Conservation (phyloP, 2,329 filamentous ascomycete species). For the Pseudogymnoascus sp. region DNA sequence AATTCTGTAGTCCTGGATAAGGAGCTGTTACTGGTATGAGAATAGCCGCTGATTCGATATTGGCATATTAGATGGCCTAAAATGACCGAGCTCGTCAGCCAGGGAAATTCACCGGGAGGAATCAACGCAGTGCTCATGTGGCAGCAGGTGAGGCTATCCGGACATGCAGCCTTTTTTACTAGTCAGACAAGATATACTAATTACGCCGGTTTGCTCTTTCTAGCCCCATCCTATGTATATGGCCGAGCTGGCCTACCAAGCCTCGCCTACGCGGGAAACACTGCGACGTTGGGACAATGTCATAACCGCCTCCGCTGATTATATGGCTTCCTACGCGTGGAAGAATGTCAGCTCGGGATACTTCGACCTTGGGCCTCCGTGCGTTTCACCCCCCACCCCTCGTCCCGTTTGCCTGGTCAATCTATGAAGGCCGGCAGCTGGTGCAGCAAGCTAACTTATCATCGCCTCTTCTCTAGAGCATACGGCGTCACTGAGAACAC, state of each 20-base stretch:
- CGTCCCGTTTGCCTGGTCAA: constrained; percentile 12
- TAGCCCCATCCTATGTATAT: constrained; percentile 50
- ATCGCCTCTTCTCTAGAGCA: constrained; percentile 24
- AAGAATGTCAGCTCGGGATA: constrained; percentile 34
- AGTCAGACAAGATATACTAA: background rate
- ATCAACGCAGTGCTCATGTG: constrained; percentile 55
- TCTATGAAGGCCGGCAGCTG: background rate
- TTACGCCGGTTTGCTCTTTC: background rate
- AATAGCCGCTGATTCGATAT: constrained; percentile 30
- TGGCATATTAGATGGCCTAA: constrained; percentile 40
- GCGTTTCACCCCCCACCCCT: background rate
- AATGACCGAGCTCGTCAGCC: constrained; percentile 45
- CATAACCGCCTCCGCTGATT: constrained; percentile 45
- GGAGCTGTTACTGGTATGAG: constrained; percentile 32
- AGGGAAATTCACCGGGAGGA: constrained; percentile 48
- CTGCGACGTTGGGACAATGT: constrained; percentile 46
- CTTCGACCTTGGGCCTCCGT: constrained; percentile 45
- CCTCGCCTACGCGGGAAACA: constrained; percentile 35
- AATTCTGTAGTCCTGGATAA: constrained; percentile 10
- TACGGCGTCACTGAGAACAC: constrained; percentile 51
- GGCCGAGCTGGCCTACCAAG: constrained; percentile 47
- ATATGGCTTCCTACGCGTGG: constrained; percentile 51
- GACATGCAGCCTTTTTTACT: background rate
- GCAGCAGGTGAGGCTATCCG: constrained; percentile 38
- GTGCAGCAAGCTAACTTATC: background rate